Evolutionary conservation across 176 grass and related monocot genomes (phyloP).

Genomic region (Aechmea fasciata): DNA sequence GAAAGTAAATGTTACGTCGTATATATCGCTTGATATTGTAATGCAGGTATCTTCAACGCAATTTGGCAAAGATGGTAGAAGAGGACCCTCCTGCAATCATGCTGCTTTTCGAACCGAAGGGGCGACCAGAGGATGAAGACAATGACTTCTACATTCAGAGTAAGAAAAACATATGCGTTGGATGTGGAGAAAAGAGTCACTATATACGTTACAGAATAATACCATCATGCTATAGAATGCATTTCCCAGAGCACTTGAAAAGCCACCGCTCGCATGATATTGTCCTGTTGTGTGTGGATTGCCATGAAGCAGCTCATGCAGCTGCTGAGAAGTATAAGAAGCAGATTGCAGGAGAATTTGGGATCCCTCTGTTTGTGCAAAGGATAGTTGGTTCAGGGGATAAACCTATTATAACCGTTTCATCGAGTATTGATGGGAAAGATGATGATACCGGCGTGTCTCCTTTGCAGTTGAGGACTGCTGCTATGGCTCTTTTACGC

Average conservation of each 20-base stretch:
- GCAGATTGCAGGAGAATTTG: constrained; percentile 64
- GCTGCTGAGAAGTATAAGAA: constrained; percentile 88
- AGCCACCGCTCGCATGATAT: constrained; percentile 98
- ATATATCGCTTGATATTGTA: constrained; percentile 17
- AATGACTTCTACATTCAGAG: constrained; percentile 96
- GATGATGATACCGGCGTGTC: constrained; percentile 54
- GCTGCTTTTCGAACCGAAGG: constrained; percentile 98
- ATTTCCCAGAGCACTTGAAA: constrained; percentile 98
- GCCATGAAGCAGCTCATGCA: constrained; percentile 80
- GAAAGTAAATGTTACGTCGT: neutral
- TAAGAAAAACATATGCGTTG: constrained; percentile 97
- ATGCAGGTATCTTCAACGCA: constrained; percentile 64
- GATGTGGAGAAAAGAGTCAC: constrained; percentile 87
- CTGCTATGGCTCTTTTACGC: constrained; percentile 89
- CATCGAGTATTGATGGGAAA: constrained; percentile 25
- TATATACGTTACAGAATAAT: constrained; percentile 98
- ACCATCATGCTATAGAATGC: constrained; percentile 95
- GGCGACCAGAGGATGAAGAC: constrained; percentile 88
- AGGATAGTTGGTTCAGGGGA: constrained; percentile 77
- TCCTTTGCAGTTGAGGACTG: constrained; percentile 79
- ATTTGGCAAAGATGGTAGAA: constrained; percentile 75
- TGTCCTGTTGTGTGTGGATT: constrained; percentile 92
- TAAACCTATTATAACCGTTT: constrained; percentile 34
- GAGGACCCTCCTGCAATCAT: constrained; percentile 82
- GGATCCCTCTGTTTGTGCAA: constrained; percentile 88